phyloP scores from a whole-genome alignment of 2,329 filamentous ascomycete species.

The Aspergillus fumigatus region DNA sequence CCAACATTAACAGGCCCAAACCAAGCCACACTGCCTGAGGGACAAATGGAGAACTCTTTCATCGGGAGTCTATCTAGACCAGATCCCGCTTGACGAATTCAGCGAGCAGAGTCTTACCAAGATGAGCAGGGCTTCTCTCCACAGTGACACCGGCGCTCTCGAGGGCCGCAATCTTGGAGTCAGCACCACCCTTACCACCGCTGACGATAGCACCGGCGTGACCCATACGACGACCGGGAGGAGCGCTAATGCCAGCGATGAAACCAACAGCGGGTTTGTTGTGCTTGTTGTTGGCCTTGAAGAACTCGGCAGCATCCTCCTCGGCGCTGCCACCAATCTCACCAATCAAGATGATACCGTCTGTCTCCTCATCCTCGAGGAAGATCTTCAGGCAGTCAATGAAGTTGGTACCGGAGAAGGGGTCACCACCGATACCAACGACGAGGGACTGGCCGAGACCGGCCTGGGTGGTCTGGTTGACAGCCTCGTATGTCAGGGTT shows the following conservation, averaged over 20 bases:
- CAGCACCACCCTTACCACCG: slow-evolving; percentile 94
- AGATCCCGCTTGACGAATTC: slow-evolving; percentile 96
- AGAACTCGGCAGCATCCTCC: slow-evolving; percentile 96
- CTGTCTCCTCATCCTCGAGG: slow-evolving; percentile 90
- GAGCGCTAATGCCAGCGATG: slow-evolving; percentile 96
- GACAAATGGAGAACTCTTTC: not conserved
- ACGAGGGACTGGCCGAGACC: slow-evolving; percentile 97
- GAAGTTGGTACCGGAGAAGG: slow-evolving; percentile 98
- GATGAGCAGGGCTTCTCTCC: slow-evolving; percentile 84
- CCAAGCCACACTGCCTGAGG: not conserved
- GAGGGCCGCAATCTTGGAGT: slow-evolving; percentile 95
- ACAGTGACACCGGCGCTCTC: slow-evolving; percentile 92
- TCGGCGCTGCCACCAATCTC: slow-evolving; percentile 97
- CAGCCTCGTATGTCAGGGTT: slow-evolving; percentile 97
- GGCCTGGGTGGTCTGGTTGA: slow-evolving; percentile 98
- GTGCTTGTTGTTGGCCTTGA: slow-evolving; percentile 84
- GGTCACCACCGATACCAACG: slow-evolving; percentile 96
- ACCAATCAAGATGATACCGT: slow-evolving; percentile 99
- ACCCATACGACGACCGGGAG: slow-evolving; percentile 94
- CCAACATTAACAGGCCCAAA: not conserved
- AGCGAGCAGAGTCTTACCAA: slow-evolving; percentile 89
- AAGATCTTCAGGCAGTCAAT: slow-evolving; percentile 99
- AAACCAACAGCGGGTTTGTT: slow-evolving; percentile 98
- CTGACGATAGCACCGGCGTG: slow-evolving; percentile 98
- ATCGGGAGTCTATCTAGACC: slow-evolving; percentile 56